phyloP scores from a whole-genome alignment of 1,139 yeast species.

The Candida pseudoviswanathii region DNA sequence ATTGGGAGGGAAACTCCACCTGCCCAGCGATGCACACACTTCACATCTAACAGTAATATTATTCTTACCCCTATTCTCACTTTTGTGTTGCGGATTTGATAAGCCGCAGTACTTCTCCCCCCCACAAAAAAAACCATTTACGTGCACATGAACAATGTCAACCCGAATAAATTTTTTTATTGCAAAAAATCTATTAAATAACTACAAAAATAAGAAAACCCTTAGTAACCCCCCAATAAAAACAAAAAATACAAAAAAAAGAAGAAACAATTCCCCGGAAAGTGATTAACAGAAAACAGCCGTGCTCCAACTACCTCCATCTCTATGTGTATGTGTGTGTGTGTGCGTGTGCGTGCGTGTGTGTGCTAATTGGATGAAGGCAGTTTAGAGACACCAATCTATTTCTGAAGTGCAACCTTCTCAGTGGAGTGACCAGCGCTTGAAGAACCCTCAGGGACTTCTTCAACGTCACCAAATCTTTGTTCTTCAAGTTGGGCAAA shows the following conservation, averaged over 20 bases:
- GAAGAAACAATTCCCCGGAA: background rate
- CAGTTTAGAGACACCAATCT: background rate
- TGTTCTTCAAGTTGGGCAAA: constrained; percentile 34
- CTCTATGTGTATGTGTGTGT: background rate
- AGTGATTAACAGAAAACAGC: background rate
- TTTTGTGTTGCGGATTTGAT: background rate
- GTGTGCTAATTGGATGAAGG: background rate
- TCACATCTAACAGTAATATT: no score
- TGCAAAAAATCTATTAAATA: background rate
- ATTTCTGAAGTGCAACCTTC: background rate
- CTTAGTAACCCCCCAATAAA: background rate
- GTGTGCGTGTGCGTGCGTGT: background rate
- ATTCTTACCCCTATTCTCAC: no score
- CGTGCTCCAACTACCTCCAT: background rate
- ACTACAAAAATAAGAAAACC: background rate
- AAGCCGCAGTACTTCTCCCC: background rate
- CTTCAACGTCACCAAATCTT: constrained; percentile 11
- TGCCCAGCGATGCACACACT: no score
- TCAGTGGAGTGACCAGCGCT: constrained; percentile 5
- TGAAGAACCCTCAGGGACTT: constrained; percentile 7
- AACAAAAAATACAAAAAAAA: background rate
- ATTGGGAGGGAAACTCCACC: no score
- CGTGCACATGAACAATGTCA: background rate
- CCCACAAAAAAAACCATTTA: no score
- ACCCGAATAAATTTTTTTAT: background rate